Conservation (phyloP, 2,329 filamentous ascomycete species). For the Lojkania enalia region DNA sequence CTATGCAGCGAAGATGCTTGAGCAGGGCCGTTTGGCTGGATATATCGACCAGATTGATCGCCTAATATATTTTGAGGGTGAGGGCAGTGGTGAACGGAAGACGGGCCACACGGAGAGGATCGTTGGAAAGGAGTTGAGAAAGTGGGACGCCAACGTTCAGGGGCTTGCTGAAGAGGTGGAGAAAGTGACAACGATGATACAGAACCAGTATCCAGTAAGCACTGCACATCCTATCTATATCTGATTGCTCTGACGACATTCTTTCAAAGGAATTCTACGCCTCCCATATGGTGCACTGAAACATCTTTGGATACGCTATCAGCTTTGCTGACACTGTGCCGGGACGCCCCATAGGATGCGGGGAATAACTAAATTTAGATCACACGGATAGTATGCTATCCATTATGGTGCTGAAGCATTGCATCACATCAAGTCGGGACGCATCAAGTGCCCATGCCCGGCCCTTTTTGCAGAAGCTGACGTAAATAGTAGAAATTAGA, state of each 20-base stretch:
- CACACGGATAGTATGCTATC: too few relatives aligned
- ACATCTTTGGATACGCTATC: too few relatives aligned
- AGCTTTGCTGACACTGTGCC: too few relatives aligned
- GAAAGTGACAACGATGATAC: slow-evolving; percentile 77
- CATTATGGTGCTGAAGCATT: too few relatives aligned
- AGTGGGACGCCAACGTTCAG: slow-evolving; percentile 89
- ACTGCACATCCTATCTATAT: neutral
- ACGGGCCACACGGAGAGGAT: slow-evolving; percentile 63
- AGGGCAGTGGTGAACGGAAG: slow-evolving; percentile 69
- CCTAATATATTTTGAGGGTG: slow-evolving; percentile 83
- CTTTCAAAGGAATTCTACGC: slow-evolving; percentile 48
- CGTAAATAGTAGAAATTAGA: too few relatives aligned
- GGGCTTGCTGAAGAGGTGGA: slow-evolving; percentile 87
- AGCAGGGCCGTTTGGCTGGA: slow-evolving; percentile 84
- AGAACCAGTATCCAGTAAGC: slow-evolving; percentile 75
- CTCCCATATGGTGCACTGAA: slow-evolving; percentile 44
- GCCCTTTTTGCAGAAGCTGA: too few relatives aligned
- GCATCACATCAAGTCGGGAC: too few relatives aligned
- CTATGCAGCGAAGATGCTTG: slow-evolving; percentile 93
- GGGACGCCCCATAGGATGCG: too few relatives aligned
- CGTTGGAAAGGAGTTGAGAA: slow-evolving; percentile 71
- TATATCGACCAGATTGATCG: slow-evolving; percentile 93
- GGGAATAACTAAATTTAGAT: too few relatives aligned
- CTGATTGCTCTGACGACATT: slow-evolving; percentile 1
- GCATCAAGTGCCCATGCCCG: too few relatives aligned